A percentile compares a stretch with the other conserved stretches of the same genome.
phyloP scores from a whole-genome alignment of 2,329 filamentous ascomycete species.

The Phialophora macrospora region DNA sequence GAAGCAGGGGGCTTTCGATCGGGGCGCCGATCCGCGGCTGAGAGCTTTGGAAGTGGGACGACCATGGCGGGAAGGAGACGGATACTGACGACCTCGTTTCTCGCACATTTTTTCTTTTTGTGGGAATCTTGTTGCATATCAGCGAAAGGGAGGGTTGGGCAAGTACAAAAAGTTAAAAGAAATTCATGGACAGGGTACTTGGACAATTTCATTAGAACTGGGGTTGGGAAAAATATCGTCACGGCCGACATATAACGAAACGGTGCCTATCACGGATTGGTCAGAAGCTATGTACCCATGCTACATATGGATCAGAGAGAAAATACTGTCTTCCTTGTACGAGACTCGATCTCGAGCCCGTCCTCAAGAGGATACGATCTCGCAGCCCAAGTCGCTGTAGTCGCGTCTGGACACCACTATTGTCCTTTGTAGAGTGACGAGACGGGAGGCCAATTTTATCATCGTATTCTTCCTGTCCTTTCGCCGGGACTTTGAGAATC shows the following conservation, averaged over 20 bases:
- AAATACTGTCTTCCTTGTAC: not conserved
- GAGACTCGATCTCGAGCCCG: not conserved
- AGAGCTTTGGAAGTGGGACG: constrained; percentile 6
- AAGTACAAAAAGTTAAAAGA: not conserved
- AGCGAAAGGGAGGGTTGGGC: not conserved
- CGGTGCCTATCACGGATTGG: not conserved
- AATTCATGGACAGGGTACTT: not conserved
- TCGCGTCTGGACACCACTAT: not conserved
- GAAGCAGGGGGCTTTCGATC: constrained; percentile 9
- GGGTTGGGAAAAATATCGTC: not conserved
- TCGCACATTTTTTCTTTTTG: not conserved
- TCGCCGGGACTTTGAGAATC: too few relatives aligned
- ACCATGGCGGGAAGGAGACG: constrained; percentile 11
- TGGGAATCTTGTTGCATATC: not conserved
- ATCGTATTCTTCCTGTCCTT: not conserved
- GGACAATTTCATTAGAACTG: not conserved
- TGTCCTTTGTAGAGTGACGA: not conserved
- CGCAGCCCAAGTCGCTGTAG: not conserved
- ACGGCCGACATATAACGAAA: not conserved
- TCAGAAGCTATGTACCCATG: not conserved
- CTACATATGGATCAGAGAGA: too few relatives aligned
- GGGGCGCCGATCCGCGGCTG: constrained; percentile 5
- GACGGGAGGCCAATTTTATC: not conserved
- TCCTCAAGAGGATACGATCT: not conserved
- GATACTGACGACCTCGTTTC: not conserved